Base-by-base conservation (phyloP, 177 flowering plant genomes). In the Vitis hybrid region DNA sequence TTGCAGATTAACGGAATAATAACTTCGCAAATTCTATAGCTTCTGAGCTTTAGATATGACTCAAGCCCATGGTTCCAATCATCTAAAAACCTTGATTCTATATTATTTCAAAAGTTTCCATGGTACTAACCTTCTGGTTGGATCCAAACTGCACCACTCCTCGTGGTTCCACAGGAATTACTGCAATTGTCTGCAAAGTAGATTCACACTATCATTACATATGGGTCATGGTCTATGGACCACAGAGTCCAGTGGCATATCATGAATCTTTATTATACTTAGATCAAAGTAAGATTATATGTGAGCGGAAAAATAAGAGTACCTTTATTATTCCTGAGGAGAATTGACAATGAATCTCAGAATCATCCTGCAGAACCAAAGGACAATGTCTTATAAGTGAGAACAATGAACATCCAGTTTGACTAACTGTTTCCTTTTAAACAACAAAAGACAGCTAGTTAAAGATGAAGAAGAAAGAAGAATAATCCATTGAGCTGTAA, bases 121-220 rank as follows among this genome's bases (percentile, higher is more conserved):
- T 60, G 53, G 2, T 59, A 62, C 88, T 64, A 65, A 93, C 98
- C 98, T 92, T 89, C n/a, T 81, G 67, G 20, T 82, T 82, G 66
- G 98, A 88, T 73, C 97, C 98, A 76, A 94, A 85, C 78, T 90
- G 93, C 54, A 90, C 57, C 22, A 90, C 95, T 6, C 97, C 90
- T 44, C 68, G 80, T 14, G 84, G 81, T 74, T 84, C 86, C 53
- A 94, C 82, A 28, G 96, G 66, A 68, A 94, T 84, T 11, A 85
- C 79, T 3, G 80, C 92, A 80, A 92, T 75, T 58, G 97, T 92
- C 98, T 94, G 91, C 84, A 85, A 83, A 83, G 66, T 44, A 20
- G 66, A 78, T 51, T 10, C 17, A 44, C 59, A 69, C 62, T 55
- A 68, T 62, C 61, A 77, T 47, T 64, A 47, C 33, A 64, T 53